Percentiles rank a stretch among this genome's conserved stretches.
Conservation (phyloP, 805 yeast species). For the Brettanomyces anomalus region DNA sequence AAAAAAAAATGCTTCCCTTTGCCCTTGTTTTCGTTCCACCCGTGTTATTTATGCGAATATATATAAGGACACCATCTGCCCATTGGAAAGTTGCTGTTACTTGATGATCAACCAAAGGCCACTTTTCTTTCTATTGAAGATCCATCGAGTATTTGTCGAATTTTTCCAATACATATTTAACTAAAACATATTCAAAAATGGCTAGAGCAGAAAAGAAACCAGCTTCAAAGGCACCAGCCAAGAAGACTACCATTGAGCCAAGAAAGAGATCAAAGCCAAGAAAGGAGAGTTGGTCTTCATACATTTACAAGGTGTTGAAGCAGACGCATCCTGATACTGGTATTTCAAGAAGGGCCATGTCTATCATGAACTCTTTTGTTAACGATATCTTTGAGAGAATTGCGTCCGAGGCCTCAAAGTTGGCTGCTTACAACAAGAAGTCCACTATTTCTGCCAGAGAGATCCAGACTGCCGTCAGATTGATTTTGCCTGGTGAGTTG, state of each 20-base stretch:
- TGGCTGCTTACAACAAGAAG: slow-evolving; percentile 98
- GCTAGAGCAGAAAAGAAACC: slow-evolving; percentile 55
- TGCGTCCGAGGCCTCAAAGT: slow-evolving; percentile 95
- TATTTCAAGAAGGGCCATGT: slow-evolving; percentile 98
- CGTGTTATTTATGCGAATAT: background rate
- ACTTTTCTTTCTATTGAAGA: background rate
- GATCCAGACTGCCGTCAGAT: slow-evolving; percentile 97
- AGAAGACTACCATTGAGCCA: slow-evolving; percentile 75
- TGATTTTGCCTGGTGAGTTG: slow-evolving; percentile 96
- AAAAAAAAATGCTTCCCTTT: background rate
- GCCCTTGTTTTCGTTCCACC: background rate
- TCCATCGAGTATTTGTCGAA: slow-evolving; percentile 1
- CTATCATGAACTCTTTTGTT: slow-evolving; percentile 96
- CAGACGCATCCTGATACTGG: slow-evolving; percentile 99
- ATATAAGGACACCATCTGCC: background rate
- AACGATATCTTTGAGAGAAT: slow-evolving; percentile 98
- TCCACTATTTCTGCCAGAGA: slow-evolving; percentile 97
- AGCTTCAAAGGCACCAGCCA: slow-evolving; percentile 97
- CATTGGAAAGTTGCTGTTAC: no score
- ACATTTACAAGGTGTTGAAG: slow-evolving; percentile 96
- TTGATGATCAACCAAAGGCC: no score
- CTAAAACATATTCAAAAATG: slow-evolving; percentile 30
- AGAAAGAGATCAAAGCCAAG: slow-evolving; percentile 93
- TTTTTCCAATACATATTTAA: background rate
- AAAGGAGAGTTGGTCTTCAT: slow-evolving; percentile 97